Evolutionary conservation across 148 eudicot genomes (phyloP), one percentile per base, ranked within the genome.

Genomic region (Rhododendron williamsianum): DNA sequence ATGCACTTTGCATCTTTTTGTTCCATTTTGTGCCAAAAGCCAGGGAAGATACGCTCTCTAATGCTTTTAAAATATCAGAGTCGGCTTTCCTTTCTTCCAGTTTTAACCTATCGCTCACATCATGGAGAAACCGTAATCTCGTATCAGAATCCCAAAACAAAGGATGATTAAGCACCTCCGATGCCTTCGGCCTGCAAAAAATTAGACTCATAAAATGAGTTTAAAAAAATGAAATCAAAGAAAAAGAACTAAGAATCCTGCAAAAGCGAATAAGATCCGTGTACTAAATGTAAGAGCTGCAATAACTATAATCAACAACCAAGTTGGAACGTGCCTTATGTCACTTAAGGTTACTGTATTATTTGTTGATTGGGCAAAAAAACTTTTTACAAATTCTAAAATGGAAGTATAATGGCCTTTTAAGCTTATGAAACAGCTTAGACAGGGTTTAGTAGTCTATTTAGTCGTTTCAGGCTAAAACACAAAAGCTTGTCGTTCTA

Each of bases 41-140:
- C 74, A 56, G 77, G 2, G 93, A 87, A 60, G 91, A 93, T 81
- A 88, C 86, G 84, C 92, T 88, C 89, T 97, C 98, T 87, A 97
- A 84, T 35, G 91, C 93, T 71, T 74, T 87, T 23, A 97, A 84
- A 80, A 97, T 86, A 85, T 79, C 82, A 58, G 98, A 94, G 36
- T n/a, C n/a, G n/a, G n/a, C n/a, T n/a, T n/a, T n/a, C n/a, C n/a
- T n/a, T n/a, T 35, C 98, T 91, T 97, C 96, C 69, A 92, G 78
- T 87, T 95, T 95, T 78, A 97, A 93, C 86, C 99, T 92, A 86
- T 97, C 99, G 86, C 99, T 97, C 11, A 93, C 88, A 56, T 97
- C 98, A 67, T 92, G 98, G 67, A 97, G 91, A 87, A 97, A 97
- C 41, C 93, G 93, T 36, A 97, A 82, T 78, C 98, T 95, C 88